Evolutionary conservation across 78 protist species (phyloP).

Genomic region (Planoprotostelium fungivorum): DNA sequence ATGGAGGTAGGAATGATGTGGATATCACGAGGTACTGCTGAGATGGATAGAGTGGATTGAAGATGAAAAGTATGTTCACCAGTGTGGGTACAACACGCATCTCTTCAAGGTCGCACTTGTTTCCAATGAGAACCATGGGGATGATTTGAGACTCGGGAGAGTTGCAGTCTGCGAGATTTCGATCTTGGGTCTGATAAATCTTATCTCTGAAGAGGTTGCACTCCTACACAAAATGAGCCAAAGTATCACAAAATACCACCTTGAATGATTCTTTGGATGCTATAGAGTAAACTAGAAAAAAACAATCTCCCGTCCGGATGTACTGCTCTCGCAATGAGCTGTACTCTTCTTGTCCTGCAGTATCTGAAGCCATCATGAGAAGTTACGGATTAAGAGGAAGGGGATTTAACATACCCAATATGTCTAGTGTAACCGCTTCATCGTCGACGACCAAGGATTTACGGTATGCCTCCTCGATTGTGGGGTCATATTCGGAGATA

Average conservation of each 20-base stretch:
- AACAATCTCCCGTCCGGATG: slow-evolving; percentile 19
- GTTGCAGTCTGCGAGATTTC: background rate
- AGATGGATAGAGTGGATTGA: background rate
- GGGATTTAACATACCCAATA: background rate
- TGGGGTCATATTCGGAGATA: slow-evolving; percentile 89
- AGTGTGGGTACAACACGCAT: background rate
- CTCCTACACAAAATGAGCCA: background rate
- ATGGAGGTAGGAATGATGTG: no score
- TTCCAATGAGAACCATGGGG: slow-evolving; percentile 81
- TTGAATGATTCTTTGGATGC: slow-evolving; percentile 16
- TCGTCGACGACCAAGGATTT: slow-evolving; percentile 75
- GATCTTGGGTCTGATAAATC: background rate
- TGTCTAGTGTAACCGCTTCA: slow-evolving; percentile 33
- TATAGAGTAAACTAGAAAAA: slow-evolving; percentile 17
- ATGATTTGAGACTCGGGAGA: slow-evolving; percentile 22
- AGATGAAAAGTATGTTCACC: background rate
- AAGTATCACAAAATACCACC: slow-evolving; percentile 6
- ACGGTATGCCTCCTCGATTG: slow-evolving; percentile 94
- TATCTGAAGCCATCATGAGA: no score
- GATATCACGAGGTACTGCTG: no score
- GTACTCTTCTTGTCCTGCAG: slow-evolving; percentile 97
- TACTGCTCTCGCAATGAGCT: slow-evolving; percentile 25
- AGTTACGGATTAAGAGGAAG: no score
- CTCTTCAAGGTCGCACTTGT: slow-evolving; percentile 67
- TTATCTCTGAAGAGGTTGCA: background rate